A percentile compares a stretch with the other conserved stretches of the same genome.
Evolutionary conservation across 2,329 filamentous ascomycete genomes (phyloP).

Genomic region (Neodidymelliopsis sp.): DNA sequence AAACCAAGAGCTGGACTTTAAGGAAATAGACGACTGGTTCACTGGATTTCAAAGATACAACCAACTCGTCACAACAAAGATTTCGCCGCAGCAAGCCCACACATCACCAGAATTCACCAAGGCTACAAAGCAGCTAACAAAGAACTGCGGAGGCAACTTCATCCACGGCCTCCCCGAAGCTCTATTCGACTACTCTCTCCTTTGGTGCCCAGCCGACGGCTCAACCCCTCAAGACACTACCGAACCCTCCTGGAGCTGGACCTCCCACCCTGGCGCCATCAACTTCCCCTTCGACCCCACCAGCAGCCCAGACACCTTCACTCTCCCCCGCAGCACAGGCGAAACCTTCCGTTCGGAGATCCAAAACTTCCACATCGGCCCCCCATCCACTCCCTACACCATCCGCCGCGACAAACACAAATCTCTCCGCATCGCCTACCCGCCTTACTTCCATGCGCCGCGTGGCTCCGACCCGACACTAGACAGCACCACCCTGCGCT

Average conservation of each 20-base stretch:
- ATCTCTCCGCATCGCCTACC: constrained; percentile 33
- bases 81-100: constrained; percentile 22
- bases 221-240: constrained; percentile 20
- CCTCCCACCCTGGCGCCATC: constrained; percentile 32
- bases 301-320: constrained; percentile 40
- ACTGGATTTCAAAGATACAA: constrained; percentile 43
- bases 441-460: constrained; percentile 37
- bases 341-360: constrained; percentile 43
- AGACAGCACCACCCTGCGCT: constrained; percentile 36
- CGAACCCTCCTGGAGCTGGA: constrained; percentile 47
- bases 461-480: constrained; percentile 25
- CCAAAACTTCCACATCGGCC: constrained; percentile 35
- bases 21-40: constrained; percentile 40
- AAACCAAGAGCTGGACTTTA: constrained; percentile 33
- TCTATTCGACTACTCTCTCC: constrained; percentile 41
- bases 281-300: constrained; percentile 47
- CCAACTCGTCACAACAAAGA: constrained; percentile 35
- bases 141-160: constrained; percentile 41
- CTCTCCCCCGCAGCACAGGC: constrained; percentile 26
- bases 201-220: constrained; percentile 42
- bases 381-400: constrained; percentile 31
- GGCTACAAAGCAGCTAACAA: constrained; percentile 33
- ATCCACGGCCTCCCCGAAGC: constrained; percentile 43
- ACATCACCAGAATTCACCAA: constrained; percentile 30
- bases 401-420: constrained; percentile 37